Conservation (phyloP, 441 rosid genomes). For the Arabidopsis hybrid region DNA sequence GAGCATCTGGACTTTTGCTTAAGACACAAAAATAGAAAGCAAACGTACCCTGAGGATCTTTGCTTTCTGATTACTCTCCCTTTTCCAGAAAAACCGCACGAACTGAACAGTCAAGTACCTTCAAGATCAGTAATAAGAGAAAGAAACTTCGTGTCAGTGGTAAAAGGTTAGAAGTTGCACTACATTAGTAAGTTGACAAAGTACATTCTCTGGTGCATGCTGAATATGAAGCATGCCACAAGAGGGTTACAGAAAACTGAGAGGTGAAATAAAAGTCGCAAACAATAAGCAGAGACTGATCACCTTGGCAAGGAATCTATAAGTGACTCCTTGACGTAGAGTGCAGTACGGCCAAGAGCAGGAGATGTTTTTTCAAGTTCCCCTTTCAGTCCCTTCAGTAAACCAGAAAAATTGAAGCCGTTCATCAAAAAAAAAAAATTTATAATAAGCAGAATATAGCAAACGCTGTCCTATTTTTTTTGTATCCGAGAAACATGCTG, state of each 20-base stretch:
- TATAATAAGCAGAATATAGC: conserved; percentile 4
- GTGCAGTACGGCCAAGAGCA: conserved; percentile 4
- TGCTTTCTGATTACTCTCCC: conserved; percentile 98
- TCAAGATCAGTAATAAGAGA: conserved; percentile 34
- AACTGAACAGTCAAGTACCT: conserved; percentile 98
- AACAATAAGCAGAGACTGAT: neutral
- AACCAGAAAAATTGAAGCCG: neutral
- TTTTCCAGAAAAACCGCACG: conserved; percentile 99
- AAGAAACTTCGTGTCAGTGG: conserved; percentile 15
- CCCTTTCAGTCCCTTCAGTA: conserved; percentile 19
- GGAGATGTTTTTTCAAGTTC: conserved; percentile 27
- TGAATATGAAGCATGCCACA: conserved; percentile 6
- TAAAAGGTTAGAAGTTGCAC: conserved; percentile 19
- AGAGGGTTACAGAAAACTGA: conserved; percentile 9
- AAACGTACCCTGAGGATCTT: conserved; percentile 84
- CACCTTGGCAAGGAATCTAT: conserved; percentile 25
- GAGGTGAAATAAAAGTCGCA: neutral
- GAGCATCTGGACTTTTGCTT: neutral
- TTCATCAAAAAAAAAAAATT: conserved; percentile 24
- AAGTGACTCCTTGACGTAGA: conserved; percentile 17
- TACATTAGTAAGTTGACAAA: neutral
- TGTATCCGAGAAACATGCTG: neutral
- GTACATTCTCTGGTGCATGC: neutral
- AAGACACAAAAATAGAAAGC: conserved; percentile 14
- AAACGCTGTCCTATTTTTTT: neutral